These are phyloP conservation scores for Ascochyta lentis DNA, from an alignment of 2,329 filamentous ascomycete species.

Conservation along the genomic window DNA sequence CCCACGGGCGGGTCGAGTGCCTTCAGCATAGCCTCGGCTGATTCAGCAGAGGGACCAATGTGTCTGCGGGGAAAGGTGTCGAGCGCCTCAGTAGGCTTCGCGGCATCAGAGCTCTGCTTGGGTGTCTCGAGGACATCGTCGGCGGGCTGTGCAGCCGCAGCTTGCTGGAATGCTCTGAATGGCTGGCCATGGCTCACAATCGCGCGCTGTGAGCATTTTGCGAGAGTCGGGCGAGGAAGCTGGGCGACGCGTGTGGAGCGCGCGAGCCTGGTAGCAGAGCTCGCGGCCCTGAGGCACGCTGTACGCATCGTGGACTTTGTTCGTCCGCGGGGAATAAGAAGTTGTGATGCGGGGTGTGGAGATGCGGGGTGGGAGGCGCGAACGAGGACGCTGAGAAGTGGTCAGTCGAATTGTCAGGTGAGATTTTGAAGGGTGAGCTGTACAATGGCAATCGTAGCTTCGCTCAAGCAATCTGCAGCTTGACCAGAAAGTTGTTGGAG, in stretches of 20 bases:
- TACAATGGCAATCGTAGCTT: conserved; percentile 4
- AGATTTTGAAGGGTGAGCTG: not conserved
- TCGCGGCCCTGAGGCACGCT: conserved; percentile 41
- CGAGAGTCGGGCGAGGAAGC: conserved; percentile 30
- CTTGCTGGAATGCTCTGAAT: conserved; percentile 33
- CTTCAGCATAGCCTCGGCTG: conserved; percentile 79
- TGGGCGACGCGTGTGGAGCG: conserved; percentile 29
- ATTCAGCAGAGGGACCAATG: conserved; percentile 78
- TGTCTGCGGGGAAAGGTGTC: conserved; percentile 81
- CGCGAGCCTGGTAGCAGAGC: conserved; percentile 36
- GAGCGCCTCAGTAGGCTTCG: conserved; percentile 52
- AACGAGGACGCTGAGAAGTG: conserved; percentile 2
- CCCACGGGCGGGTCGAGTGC: conserved; percentile 75
- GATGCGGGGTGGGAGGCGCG: conserved; percentile 11
- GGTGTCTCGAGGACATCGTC: conserved; percentile 42
- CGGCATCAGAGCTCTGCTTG: conserved; percentile 24
- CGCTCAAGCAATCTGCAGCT: conserved; percentile 4
- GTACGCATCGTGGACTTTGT: conserved; percentile 36
- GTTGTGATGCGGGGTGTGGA: conserved; percentile 5
- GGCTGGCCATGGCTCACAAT: conserved; percentile 24
- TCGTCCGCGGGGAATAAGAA: conserved; percentile 9
- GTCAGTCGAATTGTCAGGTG: conserved; percentile 5
- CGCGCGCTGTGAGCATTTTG: conserved; percentile 25
- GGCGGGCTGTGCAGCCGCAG: conserved; percentile 25
- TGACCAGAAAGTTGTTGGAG: not conserved